Percentiles rank a stretch among this genome's conserved stretches.
phyloP scores from a whole-genome alignment of 2,329 filamentous ascomycete species.

The Ophiobolus disseminans region DNA sequence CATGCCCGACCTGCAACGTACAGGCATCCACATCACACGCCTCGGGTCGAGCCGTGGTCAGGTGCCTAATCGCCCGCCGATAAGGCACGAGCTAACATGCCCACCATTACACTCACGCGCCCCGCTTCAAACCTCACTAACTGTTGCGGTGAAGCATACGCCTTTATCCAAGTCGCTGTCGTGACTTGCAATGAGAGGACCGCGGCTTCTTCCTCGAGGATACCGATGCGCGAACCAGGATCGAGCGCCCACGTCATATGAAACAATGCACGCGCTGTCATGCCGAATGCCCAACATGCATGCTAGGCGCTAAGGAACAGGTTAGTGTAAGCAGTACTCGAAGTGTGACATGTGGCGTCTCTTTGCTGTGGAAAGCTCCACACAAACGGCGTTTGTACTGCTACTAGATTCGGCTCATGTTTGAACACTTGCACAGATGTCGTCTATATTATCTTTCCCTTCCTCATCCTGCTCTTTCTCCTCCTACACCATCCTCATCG shows the following conservation, averaged over 20 bases:
- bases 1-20: constrained; percentile 1
- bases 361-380: too few species aligned
- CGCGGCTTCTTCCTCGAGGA: too few species aligned
- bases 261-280: constrained; percentile 27
- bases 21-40: constrained; percentile 21
- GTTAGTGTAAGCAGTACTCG: too few species aligned
- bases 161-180: neutral
- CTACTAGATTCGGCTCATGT: too few species aligned
- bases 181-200: too few species aligned
- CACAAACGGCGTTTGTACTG: too few species aligned
- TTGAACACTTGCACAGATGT: too few species aligned
- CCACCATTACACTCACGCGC: constrained; percentile 5
- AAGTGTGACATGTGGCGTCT: too few species aligned
- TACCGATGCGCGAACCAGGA: neutral
- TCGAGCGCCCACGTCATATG: constrained; percentile 23
- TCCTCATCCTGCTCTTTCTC: neutral
- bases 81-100: constrained; percentile 24
- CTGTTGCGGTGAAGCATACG: constrained; percentile 3
- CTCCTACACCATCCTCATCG: constrained; percentile 28
- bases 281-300: constrained; percentile 3
- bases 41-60: constrained; percentile 26
- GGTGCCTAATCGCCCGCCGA: constrained; percentile 20
- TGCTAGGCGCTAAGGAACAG: too few species aligned
- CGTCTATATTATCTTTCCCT: neutral
- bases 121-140: neutral